phyloP scores from a whole-genome alignment of 2,329 filamentous ascomycete genomes.

The Monosporascus sp. region DNA sequence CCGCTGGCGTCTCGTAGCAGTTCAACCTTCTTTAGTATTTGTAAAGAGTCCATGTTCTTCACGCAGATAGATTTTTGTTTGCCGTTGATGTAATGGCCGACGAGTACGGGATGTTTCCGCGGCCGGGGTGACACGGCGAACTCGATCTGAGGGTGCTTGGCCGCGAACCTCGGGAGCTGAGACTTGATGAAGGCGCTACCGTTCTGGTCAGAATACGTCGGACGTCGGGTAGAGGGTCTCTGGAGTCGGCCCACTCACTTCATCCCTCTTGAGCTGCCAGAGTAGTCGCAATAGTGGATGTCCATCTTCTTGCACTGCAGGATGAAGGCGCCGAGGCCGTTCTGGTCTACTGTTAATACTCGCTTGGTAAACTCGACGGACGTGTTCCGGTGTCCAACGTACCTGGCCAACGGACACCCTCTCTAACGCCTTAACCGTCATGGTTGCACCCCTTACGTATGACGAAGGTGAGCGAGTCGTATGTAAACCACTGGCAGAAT shows the following conservation, averaged over 20 bases:
- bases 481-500: not conserved
- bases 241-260: slow-evolving; percentile 52
- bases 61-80: slow-evolving; percentile 82
- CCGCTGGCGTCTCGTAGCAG: slow-evolving; percentile 69
- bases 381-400: slow-evolving; percentile 14
- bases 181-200: slow-evolving; percentile 74
- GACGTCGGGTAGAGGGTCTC: no score
- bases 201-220: no score
- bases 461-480: not conserved
- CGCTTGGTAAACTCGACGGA: not conserved
- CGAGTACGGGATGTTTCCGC: slow-evolving; percentile 82
- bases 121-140: slow-evolving; percentile 87
- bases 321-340: slow-evolving; percentile 95
- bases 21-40: slow-evolving; percentile 76
- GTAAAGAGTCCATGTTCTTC: slow-evolving; percentile 72
- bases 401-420: slow-evolving; percentile 51
- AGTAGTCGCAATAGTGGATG: slow-evolving; percentile 96
- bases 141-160: slow-evolving; percentile 80
- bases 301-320: slow-evolving; percentile 94
- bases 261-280: slow-evolving; percentile 90
- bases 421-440: slow-evolving; percentile 52
- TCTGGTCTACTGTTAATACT: slow-evolving; percentile 47
- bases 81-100: slow-evolving; percentile 90
- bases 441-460: slow-evolving; percentile 32
- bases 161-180: slow-evolving; percentile 71